These are phyloP conservation scores for Candida yuanshanica DNA, from an alignment of 805 yeast genomes.

Conservation along the genomic window DNA sequence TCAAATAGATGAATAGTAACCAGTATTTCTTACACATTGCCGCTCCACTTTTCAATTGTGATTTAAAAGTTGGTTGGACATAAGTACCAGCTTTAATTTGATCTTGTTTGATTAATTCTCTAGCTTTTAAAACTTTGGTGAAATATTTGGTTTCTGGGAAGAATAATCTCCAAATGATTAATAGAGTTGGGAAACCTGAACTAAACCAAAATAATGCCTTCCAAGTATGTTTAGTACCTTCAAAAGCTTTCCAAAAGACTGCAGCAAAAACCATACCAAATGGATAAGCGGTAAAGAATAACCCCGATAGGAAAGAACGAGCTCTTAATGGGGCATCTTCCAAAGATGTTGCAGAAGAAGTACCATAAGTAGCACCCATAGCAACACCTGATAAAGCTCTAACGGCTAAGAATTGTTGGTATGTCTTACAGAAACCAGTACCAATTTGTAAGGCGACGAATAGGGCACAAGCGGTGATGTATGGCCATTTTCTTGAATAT, in stretches of 20 bases:
- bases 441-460: constrained; percentile 57
- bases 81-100: constrained; percentile 25
- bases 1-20: constrained; percentile 52
- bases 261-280: constrained; percentile 63
- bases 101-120: constrained; percentile 21
- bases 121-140: constrained; percentile 27
- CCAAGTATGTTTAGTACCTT: constrained; percentile 50
- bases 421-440: constrained; percentile 56
- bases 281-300: constrained; percentile 54
- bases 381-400: constrained; percentile 56
- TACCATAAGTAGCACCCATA: constrained; percentile 47
- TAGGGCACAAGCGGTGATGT: constrained; percentile 43
- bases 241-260: constrained; percentile 57
- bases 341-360: constrained; percentile 40
- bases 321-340: constrained; percentile 61
- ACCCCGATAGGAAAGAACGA: constrained; percentile 58
- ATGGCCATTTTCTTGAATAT: constrained; percentile 66
- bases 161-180: constrained; percentile 50
- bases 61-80: constrained; percentile 21
- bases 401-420: constrained; percentile 53
- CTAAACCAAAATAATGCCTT: constrained; percentile 69
- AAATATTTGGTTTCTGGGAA: constrained; percentile 59
- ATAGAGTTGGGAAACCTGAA: constrained; percentile 54
- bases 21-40: constrained; percentile 45
- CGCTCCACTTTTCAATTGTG: constrained; percentile 25